Evolutionary conservation across 2,329 filamentous ascomycete species (phyloP).

Genomic region (Neospermospora avenae): DNA sequence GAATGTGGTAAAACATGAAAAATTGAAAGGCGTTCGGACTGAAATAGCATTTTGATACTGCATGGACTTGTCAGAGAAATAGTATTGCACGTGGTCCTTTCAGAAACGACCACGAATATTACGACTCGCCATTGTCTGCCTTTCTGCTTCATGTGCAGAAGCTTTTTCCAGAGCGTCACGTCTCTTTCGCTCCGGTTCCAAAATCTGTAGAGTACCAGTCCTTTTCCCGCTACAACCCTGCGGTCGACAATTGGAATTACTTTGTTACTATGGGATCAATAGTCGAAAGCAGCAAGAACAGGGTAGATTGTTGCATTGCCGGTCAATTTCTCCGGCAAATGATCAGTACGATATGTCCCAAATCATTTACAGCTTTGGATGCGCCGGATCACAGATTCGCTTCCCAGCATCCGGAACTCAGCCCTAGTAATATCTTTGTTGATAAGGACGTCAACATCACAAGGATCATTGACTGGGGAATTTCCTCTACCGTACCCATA

Average conservation of each 20-base stretch:
- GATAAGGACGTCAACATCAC: slow-evolving; percentile 34
- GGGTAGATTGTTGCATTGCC: slow-evolving; percentile 25
- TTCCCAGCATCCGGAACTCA: slow-evolving; percentile 31
- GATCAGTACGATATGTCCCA: slow-evolving; percentile 21
- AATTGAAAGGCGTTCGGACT: neutral
- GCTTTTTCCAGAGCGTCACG: slow-evolving; percentile 30
- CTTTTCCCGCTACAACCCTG: slow-evolving; percentile 22
- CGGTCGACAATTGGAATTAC: slow-evolving; percentile 17
- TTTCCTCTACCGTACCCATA: slow-evolving; percentile 32
- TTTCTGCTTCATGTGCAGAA: slow-evolving; percentile 29
- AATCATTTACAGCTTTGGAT: neutral
- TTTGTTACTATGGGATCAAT: slow-evolving; percentile 26
- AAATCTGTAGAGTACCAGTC: slow-evolving; percentile 25
- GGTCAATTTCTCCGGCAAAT: slow-evolving; percentile 29
- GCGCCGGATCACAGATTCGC: slow-evolving; percentile 17
- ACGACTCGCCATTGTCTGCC: slow-evolving; percentile 28
- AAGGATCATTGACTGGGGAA: slow-evolving; percentile 34
- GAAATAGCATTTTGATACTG: neutral
- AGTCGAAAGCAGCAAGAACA: slow-evolving; percentile 29
- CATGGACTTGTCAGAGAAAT: too few relatives aligned
- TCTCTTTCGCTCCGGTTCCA: slow-evolving; percentile 34
- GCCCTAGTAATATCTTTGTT: slow-evolving; percentile 31
- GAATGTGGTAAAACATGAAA: neutral
- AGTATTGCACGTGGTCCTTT: slow-evolving; percentile 32
- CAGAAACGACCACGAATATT: slow-evolving; percentile 26